Conservation (phyloP, 1,284 basidiomycete genomes). For the Ceratobasidium sp. region DNA sequence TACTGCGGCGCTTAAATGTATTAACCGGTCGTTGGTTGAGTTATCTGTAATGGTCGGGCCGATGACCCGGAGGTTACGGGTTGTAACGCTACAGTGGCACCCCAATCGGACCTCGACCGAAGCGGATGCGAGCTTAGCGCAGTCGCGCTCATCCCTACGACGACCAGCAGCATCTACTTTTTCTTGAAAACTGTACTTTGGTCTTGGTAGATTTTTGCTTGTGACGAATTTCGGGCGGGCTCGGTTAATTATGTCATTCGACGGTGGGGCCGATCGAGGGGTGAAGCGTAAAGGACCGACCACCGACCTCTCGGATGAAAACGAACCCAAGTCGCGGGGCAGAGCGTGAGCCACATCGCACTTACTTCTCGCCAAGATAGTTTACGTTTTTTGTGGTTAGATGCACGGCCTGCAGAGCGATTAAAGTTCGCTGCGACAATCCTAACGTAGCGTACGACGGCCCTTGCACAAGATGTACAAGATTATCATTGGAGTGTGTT, state of each 20-base stretch:
- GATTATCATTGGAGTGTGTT: conserved; percentile 23
- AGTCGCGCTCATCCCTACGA: not conserved
- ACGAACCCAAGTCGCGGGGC: conserved; percentile 35
- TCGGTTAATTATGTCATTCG: conserved; percentile 29
- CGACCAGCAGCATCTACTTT: not conserved
- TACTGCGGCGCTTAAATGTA: no score
- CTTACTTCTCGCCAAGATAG: not conserved
- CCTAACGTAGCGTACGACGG: conserved; percentile 23
- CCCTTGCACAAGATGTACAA: conserved; percentile 21
- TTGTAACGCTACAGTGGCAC: conserved; percentile 7
- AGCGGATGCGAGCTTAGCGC: not conserved
- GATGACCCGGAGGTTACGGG: conserved; percentile 2
- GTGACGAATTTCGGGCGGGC: not conserved
- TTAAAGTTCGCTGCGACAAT: conserved; percentile 37
- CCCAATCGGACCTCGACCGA: conserved; percentile 1
- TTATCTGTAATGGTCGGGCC: not conserved
- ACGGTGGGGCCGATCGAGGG: conserved; percentile 32
- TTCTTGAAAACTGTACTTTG: not conserved
- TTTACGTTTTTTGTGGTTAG: not conserved
- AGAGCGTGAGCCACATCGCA: conserved; percentile 27
- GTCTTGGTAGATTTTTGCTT: not conserved
- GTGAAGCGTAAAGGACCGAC: conserved; percentile 40
- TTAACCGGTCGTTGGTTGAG: no score
- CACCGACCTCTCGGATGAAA: conserved; percentile 35
- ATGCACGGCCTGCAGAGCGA: conserved; percentile 29